These are phyloP conservation scores for Alectoria sarmentosa DNA, from an alignment of 495 filamentous ascomycete genomes.

Conservation along the genomic window DNA sequence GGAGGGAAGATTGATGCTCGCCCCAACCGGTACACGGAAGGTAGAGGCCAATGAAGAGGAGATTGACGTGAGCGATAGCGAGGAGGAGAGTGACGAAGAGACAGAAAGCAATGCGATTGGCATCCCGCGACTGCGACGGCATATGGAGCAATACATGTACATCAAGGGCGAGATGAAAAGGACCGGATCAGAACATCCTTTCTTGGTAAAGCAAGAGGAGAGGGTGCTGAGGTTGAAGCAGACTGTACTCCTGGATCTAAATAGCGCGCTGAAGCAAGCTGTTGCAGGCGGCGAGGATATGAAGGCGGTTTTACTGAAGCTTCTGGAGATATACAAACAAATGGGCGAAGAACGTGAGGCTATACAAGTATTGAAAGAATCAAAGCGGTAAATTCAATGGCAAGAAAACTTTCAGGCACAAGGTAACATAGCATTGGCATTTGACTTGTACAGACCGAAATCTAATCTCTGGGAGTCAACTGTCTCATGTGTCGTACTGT, in stretches of 20 bases:
- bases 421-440: constrained; percentile 4
- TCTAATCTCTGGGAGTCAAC: background rate
- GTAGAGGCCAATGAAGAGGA: constrained; percentile 18
- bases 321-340: constrained; percentile 69
- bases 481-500: background rate
- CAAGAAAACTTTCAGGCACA: background rate
- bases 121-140: constrained; percentile 46
- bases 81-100: constrained; percentile 47
- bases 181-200: constrained; percentile 58
- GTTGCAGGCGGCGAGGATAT: constrained; percentile 42
- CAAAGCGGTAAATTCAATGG: constrained; percentile 17
- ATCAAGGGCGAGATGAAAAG: constrained; percentile 43
- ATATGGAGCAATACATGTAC: constrained; percentile 51
- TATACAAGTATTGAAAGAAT: constrained; percentile 58
- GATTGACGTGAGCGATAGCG: constrained; percentile 38
- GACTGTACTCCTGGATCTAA: constrained; percentile 78
- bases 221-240: constrained; percentile 57
- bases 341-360: constrained; percentile 58
- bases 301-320: constrained; percentile 53
- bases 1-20: constrained; percentile 63
- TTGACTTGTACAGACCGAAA: background rate
- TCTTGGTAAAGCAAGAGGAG: constrained; percentile 50
- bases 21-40: constrained; percentile 29
- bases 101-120: constrained; percentile 43
- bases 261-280: constrained; percentile 68